Base-by-base conservation (phyloP, 1,284 basidiomycete genomes). In the Tylopilus sp. region DNA sequence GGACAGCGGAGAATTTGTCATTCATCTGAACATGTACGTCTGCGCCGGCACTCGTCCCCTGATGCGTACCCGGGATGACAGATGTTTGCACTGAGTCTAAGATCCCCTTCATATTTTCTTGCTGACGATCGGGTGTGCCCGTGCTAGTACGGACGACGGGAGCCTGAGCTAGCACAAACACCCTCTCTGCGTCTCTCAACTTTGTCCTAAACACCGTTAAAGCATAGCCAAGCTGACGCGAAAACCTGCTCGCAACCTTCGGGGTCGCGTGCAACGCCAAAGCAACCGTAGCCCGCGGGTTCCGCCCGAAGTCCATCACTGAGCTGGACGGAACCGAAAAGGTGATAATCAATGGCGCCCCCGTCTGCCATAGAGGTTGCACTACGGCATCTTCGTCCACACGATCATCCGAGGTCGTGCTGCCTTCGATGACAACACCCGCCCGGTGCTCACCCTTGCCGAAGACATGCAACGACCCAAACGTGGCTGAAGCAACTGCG, bases 311-410 rank as follows among this genome's bases (percentile, higher is more conserved):
- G 14, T 56, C 19, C 10, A 63, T 61, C 10, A 79, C 53, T 6
- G 64, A 58, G 57, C 58, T 64, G 0, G 75, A 63, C 3, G 74
- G 67, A 17, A 72, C 55, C 28, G 68, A 68, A 46, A 76, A 75
- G 1, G 71, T 73, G 19, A 75, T 58, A 33, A 78, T 62, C 37
- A 79, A 50, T 0, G 70, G 54, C 2, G 76, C 48, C 67, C 67
- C 14, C 52, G 50, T 64, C 65, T 70, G 43, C 72, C 71, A 63
- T 7, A 39, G 47, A 0, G 61, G 53, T 17, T 22, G 48, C 9
- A 39, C n/a, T n/a, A n/a, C n/a, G n/a, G n/a, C n/a, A n/a, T n/a
- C 42, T 8, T 22, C 32, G n/a, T 37, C 7, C 19, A 19, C 7
- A 13, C 33, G 24, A 4, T 25, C 7, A 29, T 10, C 7, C 4